Conservation (phyloP, 1,284 basidiomycete species). For the Coniferiporia weirii region DNA sequence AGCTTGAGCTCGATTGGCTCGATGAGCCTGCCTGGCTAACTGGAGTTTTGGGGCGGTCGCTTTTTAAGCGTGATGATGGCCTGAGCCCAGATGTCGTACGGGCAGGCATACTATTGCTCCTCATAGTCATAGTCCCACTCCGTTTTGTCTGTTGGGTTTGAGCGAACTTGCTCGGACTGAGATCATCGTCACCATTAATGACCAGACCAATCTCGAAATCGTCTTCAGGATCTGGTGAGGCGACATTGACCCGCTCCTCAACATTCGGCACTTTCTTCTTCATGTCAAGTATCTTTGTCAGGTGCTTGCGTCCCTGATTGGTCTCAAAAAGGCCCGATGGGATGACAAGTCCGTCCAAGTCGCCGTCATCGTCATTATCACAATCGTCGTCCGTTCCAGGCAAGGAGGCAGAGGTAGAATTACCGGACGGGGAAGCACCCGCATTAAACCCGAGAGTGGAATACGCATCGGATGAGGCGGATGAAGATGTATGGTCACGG, state of each 20-base stretch:
- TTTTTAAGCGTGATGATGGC: constrained; percentile 55
- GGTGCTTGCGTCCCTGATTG: constrained; percentile 56
- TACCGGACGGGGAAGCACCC: constrained; percentile 65
- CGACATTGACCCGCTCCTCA: constrained; percentile 45
- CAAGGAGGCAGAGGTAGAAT: constrained; percentile 57
- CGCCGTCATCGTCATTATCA: constrained; percentile 60
- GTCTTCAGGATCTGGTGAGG: constrained; percentile 64
- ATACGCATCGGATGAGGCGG: constrained; percentile 71
- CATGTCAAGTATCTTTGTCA: constrained; percentile 66
- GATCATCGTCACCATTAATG: constrained; percentile 73
- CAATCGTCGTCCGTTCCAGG: constrained; percentile 66
- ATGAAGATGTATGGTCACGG: constrained; percentile 73
- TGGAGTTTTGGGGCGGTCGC: constrained; percentile 68
- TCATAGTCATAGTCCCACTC: constrained; percentile 29
- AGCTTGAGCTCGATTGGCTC: constrained; percentile 6
- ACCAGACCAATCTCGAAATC: constrained; percentile 78
- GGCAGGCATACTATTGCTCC: constrained; percentile 55
- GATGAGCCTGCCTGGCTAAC: constrained; percentile 43
- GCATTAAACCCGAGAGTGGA: constrained; percentile 70
- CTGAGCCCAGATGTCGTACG: constrained; percentile 43
- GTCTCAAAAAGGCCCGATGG: constrained; percentile 70
- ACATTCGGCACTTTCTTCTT: constrained; percentile 58
- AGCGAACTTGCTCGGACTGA: constrained; percentile 68
- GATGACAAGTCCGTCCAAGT: constrained; percentile 74
- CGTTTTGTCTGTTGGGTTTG: constrained; percentile 43